Evolutionary conservation across 306 rosid species (phyloP).

Genomic region (Trifolium fragiferum): DNA sequence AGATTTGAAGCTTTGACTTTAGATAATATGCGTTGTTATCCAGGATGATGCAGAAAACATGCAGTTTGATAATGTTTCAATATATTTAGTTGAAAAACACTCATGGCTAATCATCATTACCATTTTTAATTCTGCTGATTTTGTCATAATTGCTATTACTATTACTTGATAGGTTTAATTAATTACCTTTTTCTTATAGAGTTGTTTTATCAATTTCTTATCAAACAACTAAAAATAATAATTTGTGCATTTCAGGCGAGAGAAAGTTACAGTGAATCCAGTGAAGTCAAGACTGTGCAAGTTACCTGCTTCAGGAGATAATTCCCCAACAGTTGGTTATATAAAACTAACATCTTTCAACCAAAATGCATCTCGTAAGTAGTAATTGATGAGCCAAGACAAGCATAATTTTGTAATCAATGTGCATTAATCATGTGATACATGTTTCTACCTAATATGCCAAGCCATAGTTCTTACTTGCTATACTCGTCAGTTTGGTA

Average conservation of each 20-base stretch:
- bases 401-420: constrained; percentile 6
- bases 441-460: background rate
- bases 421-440: constrained; percentile 9
- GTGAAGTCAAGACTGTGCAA: constrained; percentile 88
- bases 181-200: constrained; percentile 7
- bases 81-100: background rate
- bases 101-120: background rate
- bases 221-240: constrained; percentile 7
- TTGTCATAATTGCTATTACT: constrained; percentile 5
- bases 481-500: background rate
- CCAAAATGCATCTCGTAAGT: constrained; percentile 88
- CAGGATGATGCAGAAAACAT: constrained; percentile 20
- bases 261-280: constrained; percentile 86
- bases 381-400: constrained; percentile 22
- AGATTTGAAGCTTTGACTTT: constrained; percentile 24
- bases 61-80: constrained; percentile 19
- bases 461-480: constrained; percentile 2
- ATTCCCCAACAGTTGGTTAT: constrained; percentile 79
- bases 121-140: constrained; percentile 12
- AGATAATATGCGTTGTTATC: constrained; percentile 14
- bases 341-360: constrained; percentile 87
- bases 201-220: background rate
- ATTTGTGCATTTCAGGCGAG: constrained; percentile 70
- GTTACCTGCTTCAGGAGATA: constrained; percentile 69
- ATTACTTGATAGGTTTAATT: constrained; percentile 14